A percentile compares a stretch with the other conserved stretches of the same genome.
These are phyloP conservation scores for Mycena chlorophos DNA, from an alignment of 768 basidiomycete genomes.

Conservation along the genomic window DNA sequence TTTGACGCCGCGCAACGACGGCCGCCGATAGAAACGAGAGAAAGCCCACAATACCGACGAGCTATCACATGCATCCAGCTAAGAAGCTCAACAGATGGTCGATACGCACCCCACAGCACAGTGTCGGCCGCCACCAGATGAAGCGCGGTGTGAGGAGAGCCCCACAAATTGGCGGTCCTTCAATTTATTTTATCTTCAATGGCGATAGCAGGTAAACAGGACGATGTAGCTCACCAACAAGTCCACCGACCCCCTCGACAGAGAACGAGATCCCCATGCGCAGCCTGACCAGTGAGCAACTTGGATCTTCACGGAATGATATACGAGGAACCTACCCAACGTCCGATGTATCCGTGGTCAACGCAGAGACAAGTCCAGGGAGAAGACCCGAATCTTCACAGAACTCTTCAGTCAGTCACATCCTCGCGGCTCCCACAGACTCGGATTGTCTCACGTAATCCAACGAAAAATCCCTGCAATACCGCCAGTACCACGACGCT, in stretches of 20 bases:
- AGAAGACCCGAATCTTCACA: conserved; percentile 47
- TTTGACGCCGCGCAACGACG: too few species aligned
- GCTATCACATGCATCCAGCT: too few species aligned
- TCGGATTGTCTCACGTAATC: conserved; percentile 33
- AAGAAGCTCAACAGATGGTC: too few species aligned
- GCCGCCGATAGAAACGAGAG: too few species aligned
- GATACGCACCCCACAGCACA: conserved; percentile 51
- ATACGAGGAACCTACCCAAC: conserved; percentile 62
- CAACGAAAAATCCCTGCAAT: conserved; percentile 42
- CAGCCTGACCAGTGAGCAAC: conserved; percentile 36
- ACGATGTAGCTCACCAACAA: conserved; percentile 38
- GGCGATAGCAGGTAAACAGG: neutral
- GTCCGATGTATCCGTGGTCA: conserved; percentile 47
- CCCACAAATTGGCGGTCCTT: conserved; percentile 58
- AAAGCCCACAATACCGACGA: too few species aligned
- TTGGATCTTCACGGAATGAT: conserved; percentile 47
- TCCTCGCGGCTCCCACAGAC: neutral
- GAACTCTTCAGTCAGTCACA: neutral
- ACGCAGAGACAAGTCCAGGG: conserved; percentile 42
- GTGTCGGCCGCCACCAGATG: conserved; percentile 57
- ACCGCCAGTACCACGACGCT: conserved; percentile 34
- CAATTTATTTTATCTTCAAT: neutral
- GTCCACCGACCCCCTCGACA: conserved; percentile 38
- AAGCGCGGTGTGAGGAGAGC: conserved; percentile 51
- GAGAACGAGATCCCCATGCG: conserved; percentile 2